Conservation (phyloP, 2,329 filamentous ascomycete species). For the Rosellinia necatrix region DNA sequence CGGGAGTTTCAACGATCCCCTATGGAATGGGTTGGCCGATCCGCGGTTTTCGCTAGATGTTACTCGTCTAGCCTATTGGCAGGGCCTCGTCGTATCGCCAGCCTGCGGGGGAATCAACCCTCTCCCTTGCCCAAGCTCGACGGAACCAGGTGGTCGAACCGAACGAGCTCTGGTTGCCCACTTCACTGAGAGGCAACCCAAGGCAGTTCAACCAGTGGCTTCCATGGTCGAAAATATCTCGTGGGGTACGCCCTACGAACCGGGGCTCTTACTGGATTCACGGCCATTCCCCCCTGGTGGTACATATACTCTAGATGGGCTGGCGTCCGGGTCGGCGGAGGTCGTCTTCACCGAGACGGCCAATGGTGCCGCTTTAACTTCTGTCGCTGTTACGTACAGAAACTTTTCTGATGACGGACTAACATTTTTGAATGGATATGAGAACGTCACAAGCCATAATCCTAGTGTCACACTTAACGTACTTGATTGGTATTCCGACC, state of each 20-base stretch:
- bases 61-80: neutral
- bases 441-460: conserved; percentile 40
- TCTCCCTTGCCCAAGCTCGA: conserved; percentile 47
- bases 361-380: conserved; percentile 23
- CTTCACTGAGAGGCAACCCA: conserved; percentile 32
- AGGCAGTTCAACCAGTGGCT: neutral
- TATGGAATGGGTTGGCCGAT: conserved; percentile 55
- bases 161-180: conserved; percentile 49
- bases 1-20: conserved; percentile 48
- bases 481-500: conserved; percentile 47
- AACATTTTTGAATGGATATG: conserved; percentile 41
- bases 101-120: conserved; percentile 51
- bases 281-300: neutral
- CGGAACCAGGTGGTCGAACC: conserved; percentile 44
- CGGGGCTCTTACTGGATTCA: neutral
- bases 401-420: conserved; percentile 45
- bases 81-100: conserved; percentile 39
- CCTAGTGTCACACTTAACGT: conserved; percentile 33
- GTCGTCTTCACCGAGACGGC: conserved; percentile 27
- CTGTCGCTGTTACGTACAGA: conserved; percentile 42
- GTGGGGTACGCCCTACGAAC: conserved; percentile 42
- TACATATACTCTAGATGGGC: conserved; percentile 25
- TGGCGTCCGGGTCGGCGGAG: conserved; percentile 23
- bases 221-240: conserved; percentile 23
- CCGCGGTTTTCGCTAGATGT: conserved; percentile 43